These are phyloP conservation scores for Niebla homalea DNA, from an alignment of 495 filamentous ascomycete genomes.

Conservation along the genomic window DNA sequence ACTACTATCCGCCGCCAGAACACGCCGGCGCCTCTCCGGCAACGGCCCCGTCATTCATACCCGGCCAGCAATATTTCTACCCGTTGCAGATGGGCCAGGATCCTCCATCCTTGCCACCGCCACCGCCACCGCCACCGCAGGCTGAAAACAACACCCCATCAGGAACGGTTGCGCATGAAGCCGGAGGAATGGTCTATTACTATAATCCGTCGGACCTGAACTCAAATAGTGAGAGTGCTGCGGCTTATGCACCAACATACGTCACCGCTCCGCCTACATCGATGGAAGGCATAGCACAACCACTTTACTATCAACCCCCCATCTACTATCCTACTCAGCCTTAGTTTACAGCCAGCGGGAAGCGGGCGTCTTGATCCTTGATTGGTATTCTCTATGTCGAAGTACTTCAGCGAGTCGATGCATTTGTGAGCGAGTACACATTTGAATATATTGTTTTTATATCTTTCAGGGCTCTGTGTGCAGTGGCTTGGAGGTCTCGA, in stretches of 20 bases:
- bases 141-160: constrained; percentile 38
- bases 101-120: constrained; percentile 30
- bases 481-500: no score
- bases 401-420: constrained; percentile 17
- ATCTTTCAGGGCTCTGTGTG: not conserved
- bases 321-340: constrained; percentile 46
- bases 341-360: not conserved
- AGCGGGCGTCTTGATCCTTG: not conserved
- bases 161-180: constrained; percentile 77
- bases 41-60: constrained; percentile 43
- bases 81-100: constrained; percentile 29
- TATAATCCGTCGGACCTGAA: constrained; percentile 63
- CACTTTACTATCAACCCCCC: constrained; percentile 65
- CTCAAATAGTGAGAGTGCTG: constrained; percentile 36
- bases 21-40: constrained; percentile 37
- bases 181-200: constrained; percentile 92
- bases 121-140: constrained; percentile 29
- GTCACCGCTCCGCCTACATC: constrained; percentile 14
- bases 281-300: constrained; percentile 21
- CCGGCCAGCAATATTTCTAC: constrained; percentile 34
- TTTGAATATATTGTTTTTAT: constrained; percentile 2
- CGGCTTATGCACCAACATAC: constrained; percentile 31
- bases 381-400: constrained; percentile 4
- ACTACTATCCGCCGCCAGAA: constrained; percentile 34
- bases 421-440: constrained; percentile 15